phyloP scores from a whole-genome alignment of 495 filamentous ascomycete genomes.

The Pyrenula aspistea region DNA sequence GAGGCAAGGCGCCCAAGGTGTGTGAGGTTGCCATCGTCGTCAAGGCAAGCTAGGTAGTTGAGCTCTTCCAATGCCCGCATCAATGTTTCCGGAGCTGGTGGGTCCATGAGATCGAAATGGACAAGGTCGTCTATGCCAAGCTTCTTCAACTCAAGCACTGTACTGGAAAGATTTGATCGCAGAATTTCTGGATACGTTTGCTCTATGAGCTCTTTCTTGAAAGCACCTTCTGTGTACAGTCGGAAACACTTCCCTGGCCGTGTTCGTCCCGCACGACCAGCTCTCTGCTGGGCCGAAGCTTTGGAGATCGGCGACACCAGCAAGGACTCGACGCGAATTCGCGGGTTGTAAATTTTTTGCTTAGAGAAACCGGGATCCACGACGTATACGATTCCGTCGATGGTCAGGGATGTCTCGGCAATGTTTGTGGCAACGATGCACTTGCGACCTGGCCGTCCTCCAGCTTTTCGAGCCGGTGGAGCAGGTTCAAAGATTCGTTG shows the following conservation, averaged over 20 bases:
- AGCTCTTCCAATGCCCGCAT: slow-evolving; percentile 98
- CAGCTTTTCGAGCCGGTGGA: slow-evolving; percentile 55
- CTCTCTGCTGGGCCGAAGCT: slow-evolving; percentile 95
- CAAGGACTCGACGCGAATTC: slow-evolving; percentile 90
- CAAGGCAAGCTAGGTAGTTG: slow-evolving; percentile 91
- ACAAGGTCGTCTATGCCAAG: slow-evolving; percentile 91
- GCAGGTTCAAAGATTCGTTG: slow-evolving; percentile 91
- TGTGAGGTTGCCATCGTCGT: slow-evolving; percentile 91
- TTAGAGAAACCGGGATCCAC: slow-evolving; percentile 98
- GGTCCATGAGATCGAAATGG: slow-evolving; percentile 98
- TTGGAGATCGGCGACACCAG: slow-evolving; percentile 95
- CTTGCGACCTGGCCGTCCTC: slow-evolving; percentile 84
- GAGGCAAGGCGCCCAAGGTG: slow-evolving; percentile 76
- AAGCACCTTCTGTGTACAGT: slow-evolving; percentile 88
- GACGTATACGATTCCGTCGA: slow-evolving; percentile 98
- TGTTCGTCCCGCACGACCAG: slow-evolving; percentile 97
- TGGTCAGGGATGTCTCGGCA: slow-evolving; percentile 93
- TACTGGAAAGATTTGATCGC: slow-evolving; percentile 85
- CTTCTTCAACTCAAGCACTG: slow-evolving; percentile 95
- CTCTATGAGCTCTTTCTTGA: slow-evolving; percentile 96
- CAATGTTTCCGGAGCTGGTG: slow-evolving; percentile 92
- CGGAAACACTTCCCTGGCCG: slow-evolving; percentile 96
- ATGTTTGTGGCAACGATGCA: slow-evolving; percentile 95
- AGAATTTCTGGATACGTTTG: slow-evolving; percentile 94
- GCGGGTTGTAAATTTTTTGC: slow-evolving; percentile 98